A percentile compares a stretch with the other conserved stretches of the same genome.
phyloP scores from a whole-genome alignment of 805 yeast species.

The Starmerella sirachaensis region DNA sequence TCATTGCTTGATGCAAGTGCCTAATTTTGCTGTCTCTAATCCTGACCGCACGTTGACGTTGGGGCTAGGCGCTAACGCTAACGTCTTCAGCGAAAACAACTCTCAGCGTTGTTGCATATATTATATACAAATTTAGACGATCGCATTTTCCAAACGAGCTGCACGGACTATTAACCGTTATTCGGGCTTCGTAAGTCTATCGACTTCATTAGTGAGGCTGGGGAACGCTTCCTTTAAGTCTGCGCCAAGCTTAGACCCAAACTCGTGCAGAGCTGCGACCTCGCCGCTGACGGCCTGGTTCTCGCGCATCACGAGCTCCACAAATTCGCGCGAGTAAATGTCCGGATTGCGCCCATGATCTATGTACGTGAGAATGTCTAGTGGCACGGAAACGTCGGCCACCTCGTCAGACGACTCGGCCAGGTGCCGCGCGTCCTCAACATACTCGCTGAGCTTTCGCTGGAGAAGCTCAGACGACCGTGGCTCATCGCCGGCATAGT shows the following conservation, averaged over 20 bases:
- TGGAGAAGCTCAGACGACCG: constrained; percentile 55
- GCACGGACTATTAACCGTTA: too few species aligned
- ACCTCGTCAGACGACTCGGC: constrained; percentile 15
- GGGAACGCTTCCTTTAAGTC: constrained; percentile 72
- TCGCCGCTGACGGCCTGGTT: constrained; percentile 84
- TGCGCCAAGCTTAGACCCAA: constrained; percentile 54
- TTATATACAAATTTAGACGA: too few species aligned
- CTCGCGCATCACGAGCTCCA: constrained; percentile 80
- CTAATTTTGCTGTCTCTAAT: too few species aligned
- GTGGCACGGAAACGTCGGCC: constrained; percentile 34
- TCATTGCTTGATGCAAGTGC: constrained; percentile 5
- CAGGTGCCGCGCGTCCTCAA: constrained; percentile 17
- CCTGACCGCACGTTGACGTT: too few species aligned
- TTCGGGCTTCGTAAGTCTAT: too few species aligned
- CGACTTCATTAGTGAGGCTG: constrained; percentile 34
- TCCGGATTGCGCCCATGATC: constrained; percentile 97
- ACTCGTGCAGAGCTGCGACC: constrained; percentile 49
- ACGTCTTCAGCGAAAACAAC: too few species aligned
- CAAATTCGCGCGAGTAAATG: constrained; percentile 90
- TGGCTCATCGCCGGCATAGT: constrained; percentile 69
- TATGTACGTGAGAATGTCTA: constrained; percentile 79
- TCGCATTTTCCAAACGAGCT: too few species aligned
- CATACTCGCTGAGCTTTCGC: constrained; percentile 16
- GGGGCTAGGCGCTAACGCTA: too few species aligned
- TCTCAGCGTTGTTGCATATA: too few species aligned